Evolutionary conservation across 306 rosid species (phyloP), one percentile per base, ranked within the genome.

Genomic region (Quillaja saponaria): DNA sequence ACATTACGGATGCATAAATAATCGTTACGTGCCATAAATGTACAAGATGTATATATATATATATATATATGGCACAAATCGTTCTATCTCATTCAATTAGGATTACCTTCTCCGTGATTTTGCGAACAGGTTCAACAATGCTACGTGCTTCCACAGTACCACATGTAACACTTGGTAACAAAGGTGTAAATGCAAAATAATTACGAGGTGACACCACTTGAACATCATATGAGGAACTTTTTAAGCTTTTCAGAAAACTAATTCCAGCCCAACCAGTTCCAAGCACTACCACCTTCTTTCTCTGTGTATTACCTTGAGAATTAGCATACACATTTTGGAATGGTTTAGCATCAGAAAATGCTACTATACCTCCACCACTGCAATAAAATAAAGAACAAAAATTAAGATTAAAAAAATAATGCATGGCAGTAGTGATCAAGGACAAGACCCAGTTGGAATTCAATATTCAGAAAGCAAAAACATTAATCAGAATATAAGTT

Each of bases 261-360:
- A 96, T 92, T 34, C 83, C 89, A 15, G 94, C 99, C 99, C 99
- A 92, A 16, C 99, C 99, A n/a, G 96, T 92, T 69, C 99, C 99
- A 61, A 92, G 87, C 49, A 92, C 87, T 20, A 92, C 94, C 66
- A 92, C 95, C 68, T 82, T 92, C 75, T 88, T 87, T 77, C 73
- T 89, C 57, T 72, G 76, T 5, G 61, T 51, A 45, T 64, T 86
- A 18, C 39, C 76, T 63, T 69, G 84, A 7, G 80, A 64, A n/a
- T n/a, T n/a, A n/a, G n/a, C n/a, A n/a, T n/a, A n/a, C n/a, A n/a
- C n/a, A n/a, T n/a, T n/a, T n/a, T 1, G 82, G n/a, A 17, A 19
- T 51, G 77, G 52, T 75, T 39, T 66, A 0, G 81, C 81, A 39
- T 81, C 91, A 2, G 90, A 84, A 63, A 79, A 92, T 3, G 89